phyloP scores from a whole-genome alignment of 768 basidiomycete genomes.

The Podaxis mareebaensis region DNA sequence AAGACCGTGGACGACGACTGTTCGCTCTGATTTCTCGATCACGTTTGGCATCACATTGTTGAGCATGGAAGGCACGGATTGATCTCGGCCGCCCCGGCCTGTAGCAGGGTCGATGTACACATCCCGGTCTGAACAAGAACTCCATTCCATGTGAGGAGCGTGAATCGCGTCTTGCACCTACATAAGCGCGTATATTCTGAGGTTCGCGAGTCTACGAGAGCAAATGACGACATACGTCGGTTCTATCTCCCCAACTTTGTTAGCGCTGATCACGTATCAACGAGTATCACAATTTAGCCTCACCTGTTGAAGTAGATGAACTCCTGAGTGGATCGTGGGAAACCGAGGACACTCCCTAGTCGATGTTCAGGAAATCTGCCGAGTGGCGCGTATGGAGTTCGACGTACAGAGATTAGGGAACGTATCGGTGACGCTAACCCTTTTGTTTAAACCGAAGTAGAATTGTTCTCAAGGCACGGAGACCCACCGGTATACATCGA shows the following conservation, averaged over 20 bases:
- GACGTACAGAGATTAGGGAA: slow-evolving; percentile 55
- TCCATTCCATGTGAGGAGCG: slow-evolving; percentile 63
- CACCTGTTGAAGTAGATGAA: slow-evolving; percentile 70
- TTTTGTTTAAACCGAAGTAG: neutral
- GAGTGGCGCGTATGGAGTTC: neutral
- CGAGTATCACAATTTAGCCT: neutral
- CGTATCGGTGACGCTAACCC: slow-evolving; percentile 67
- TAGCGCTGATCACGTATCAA: neutral
- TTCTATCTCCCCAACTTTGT: neutral
- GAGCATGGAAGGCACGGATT: slow-evolving; percentile 52
- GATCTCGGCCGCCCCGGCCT: slow-evolving; percentile 53
- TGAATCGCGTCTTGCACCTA: slow-evolving; percentile 76
- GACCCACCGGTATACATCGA: slow-evolving; percentile 62
- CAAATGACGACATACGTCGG: slow-evolving; percentile 7
- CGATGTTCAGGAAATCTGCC: neutral
- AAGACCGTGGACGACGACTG: slow-evolving; percentile 71
- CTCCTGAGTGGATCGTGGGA: slow-evolving; percentile 61
- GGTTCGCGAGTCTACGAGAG: neutral
- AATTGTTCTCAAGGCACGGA: neutral
- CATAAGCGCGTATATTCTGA: slow-evolving; percentile 1
- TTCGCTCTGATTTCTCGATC: slow-evolving; percentile 71
- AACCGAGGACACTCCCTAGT: slow-evolving; percentile 71
- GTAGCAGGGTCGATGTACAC: slow-evolving; percentile 64
- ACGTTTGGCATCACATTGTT: slow-evolving; percentile 69
- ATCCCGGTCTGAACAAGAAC: slow-evolving; percentile 55